These are phyloP conservation scores for Calonectria hongkongensis DNA, from an alignment of 2,329 filamentous ascomycete genomes.

Conservation along the genomic window DNA sequence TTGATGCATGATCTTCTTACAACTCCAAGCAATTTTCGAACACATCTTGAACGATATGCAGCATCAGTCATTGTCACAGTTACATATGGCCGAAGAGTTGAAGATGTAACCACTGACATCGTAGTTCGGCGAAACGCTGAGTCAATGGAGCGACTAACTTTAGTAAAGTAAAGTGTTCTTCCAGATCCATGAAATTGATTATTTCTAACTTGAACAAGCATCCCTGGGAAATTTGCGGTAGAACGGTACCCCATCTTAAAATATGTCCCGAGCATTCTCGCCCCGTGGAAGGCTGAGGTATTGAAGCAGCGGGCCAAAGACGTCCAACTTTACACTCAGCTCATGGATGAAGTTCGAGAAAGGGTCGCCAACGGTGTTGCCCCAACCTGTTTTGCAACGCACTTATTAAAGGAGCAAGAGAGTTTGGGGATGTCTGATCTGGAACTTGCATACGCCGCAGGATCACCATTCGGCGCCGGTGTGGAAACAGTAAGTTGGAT, in stretches of 20 bases:
- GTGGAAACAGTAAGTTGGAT: constrained; percentile 62
- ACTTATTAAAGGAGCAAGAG: constrained; percentile 64
- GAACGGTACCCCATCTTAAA: constrained; percentile 65
- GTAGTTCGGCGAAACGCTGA: constrained; percentile 63
- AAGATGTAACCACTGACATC: constrained; percentile 58
- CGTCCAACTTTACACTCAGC: constrained; percentile 61
- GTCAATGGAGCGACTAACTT: constrained; percentile 65
- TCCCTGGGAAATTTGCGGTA: constrained; percentile 59
- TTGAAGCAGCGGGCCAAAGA: constrained; percentile 61
- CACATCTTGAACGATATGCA: constrained; percentile 54
- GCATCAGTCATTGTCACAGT: constrained; percentile 66
- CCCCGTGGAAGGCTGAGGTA: constrained; percentile 64
- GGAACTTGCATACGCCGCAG: constrained; percentile 66
- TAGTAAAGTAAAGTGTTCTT: constrained; percentile 61
- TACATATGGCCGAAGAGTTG: constrained; percentile 61
- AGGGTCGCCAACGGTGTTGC: constrained; percentile 57
- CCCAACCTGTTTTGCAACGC: constrained; percentile 64
- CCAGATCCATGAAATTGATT: neutral
- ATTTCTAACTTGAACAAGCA: constrained; percentile 29
- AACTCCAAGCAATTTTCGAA: constrained; percentile 53
- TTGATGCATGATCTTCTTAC: constrained; percentile 62
- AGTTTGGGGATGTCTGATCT: constrained; percentile 63
- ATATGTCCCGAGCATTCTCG: constrained; percentile 61
- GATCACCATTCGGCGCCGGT: constrained; percentile 66
- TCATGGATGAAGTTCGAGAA: constrained; percentile 64